phyloP scores from a whole-genome alignment of 2,329 filamentous ascomycete genomes.

The Gaeumannomyces sp. region DNA sequence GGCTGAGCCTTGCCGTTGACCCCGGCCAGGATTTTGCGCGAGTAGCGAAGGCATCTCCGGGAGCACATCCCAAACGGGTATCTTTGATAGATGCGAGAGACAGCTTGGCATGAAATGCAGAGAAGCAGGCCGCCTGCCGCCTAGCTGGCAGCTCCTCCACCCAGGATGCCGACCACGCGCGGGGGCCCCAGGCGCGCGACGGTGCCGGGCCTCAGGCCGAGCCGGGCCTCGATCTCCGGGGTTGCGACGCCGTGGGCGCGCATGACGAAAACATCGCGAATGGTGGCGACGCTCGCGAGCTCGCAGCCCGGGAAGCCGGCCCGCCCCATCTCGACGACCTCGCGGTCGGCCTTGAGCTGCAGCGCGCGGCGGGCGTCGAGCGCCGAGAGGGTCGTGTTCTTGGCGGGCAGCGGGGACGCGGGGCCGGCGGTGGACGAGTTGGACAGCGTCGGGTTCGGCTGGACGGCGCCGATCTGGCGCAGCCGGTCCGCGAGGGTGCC shows the following conservation, averaged over 20 bases:
- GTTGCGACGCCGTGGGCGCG: conserved; percentile 32
- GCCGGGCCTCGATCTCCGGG: conserved; percentile 37
- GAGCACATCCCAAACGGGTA: too few relatives aligned
- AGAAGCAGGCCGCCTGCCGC: too few relatives aligned
- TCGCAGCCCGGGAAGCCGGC: conserved; percentile 30
- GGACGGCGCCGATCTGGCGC: conserved; percentile 47
- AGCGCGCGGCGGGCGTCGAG: conserved; percentile 41
- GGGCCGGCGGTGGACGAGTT: conserved; percentile 39
- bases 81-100: too few relatives aligned
- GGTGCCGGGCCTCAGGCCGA: conserved; percentile 40
- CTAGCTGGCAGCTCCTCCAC: conserved; percentile 2
- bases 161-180: conserved; percentile 33
- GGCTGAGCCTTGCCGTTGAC: neutral
- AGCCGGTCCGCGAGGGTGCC: conserved; percentile 43
- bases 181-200: conserved; percentile 37
- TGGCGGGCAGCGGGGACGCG: conserved; percentile 10
- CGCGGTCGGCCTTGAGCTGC: conserved; percentile 36
- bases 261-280: conserved; percentile 40
- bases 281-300: conserved; percentile 41
- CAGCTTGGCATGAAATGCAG: too few relatives aligned
- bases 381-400: conserved; percentile 42
- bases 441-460: conserved; percentile 48
- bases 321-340: conserved; percentile 35
- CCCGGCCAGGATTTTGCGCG: too few relatives aligned
- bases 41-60: too few relatives aligned